Evolutionary conservation across 2,329 filamentous ascomycete species (phyloP), one percentile per base, ranked within the genome.

Genomic region (Lasiodiplodia citricola): DNA sequence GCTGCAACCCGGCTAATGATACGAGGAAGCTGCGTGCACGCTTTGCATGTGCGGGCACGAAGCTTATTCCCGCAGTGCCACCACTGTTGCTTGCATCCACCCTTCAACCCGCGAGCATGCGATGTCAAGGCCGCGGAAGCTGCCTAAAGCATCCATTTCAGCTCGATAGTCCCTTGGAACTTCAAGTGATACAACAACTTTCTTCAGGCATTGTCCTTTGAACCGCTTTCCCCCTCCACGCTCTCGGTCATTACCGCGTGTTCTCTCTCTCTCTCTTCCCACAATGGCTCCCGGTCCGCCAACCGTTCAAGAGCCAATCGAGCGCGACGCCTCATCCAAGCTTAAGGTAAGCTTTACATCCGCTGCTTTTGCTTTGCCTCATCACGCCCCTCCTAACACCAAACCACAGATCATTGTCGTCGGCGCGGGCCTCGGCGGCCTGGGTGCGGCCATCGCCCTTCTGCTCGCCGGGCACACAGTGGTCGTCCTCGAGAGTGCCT

Each of bases 361-460:
- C 28, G 28, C 28, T 28, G 28, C 28, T 28, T 28, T 28, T 28
- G 4, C 25, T 11, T 11, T n/a, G 4, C 13, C 31, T 35, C 1
- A n/a, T 37, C 37, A 28, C 11, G 25, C 21, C 14, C 8, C 28
- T 37, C n/a, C 41, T n/a, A 23, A 5, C 41, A 25, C 41, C 10
- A 64, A 64, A 23, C 52, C 37, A 23, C 38, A 84, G 78, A 76
- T 87, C 31, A 80, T 87, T 25, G 77, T 88, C 31, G 82, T 87
- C 23, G 87, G 87, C n/a, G 87, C 85, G 11, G 87, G 87, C 6
- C 79, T 88, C 23, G 85, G 85, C 28, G 87, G 87, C 5, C 79
- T 88, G 10, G 84, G 80, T 13, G 82, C 84, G 25, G 83, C 82
- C n/a, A 85, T 86, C 68, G 76, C 80, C 3, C 79, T 83, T 51